Base-by-base conservation (phyloP, 768 basidiomycete species). In the Trametes meyenii region DNA sequence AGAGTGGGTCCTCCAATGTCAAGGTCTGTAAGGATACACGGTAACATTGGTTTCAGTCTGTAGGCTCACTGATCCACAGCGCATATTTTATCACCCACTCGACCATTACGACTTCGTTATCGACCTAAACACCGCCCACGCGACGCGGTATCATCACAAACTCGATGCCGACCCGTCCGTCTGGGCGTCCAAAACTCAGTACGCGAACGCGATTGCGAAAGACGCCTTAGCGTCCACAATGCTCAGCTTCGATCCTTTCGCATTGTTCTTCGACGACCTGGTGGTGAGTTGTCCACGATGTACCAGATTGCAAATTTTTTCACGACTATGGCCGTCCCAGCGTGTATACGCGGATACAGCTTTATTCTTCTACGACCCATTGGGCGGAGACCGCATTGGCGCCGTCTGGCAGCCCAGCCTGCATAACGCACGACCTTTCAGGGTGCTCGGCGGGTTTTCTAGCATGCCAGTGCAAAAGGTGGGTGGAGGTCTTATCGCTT, bases 31-130 rank as follows among this genome's bases (percentile, higher is more conserved):
- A 5, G 62, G 23, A 49, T 8, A 4, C 38, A 19, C 55, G 1
- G 13, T 7, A n/a, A 0, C 7, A 16, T 14, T 29, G 21, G 5
- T 12, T 42, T 44, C n/a, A 40, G 4, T 10, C 2, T 1, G 51
- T 46, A 40, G 19, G 58, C 23, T 11, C 16, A 17, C 40, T 16
- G 24, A 33, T 29, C 14, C 24, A 14, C 33, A 64, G 58, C 53
- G 43, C 17, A 79, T 98, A 54, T 97, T 98, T 76, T 76, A 83
- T 11, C 93, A 96, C 66, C 91, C 95, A 0, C 83, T 85, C 2
- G 78, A 85, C 2, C 90, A 95, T 68, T 99, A 97, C 69, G 89
- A 97, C 67, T 82, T 98, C 66, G 65, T 97, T 8, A 78, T 98
- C 36, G 83, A 90, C 60, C 81, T 98, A 21, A 80, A 94, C 44